Evolutionary conservation across 2,329 filamentous ascomycete genomes (phyloP).

Genomic region (Karstenula rhodostoma): DNA sequence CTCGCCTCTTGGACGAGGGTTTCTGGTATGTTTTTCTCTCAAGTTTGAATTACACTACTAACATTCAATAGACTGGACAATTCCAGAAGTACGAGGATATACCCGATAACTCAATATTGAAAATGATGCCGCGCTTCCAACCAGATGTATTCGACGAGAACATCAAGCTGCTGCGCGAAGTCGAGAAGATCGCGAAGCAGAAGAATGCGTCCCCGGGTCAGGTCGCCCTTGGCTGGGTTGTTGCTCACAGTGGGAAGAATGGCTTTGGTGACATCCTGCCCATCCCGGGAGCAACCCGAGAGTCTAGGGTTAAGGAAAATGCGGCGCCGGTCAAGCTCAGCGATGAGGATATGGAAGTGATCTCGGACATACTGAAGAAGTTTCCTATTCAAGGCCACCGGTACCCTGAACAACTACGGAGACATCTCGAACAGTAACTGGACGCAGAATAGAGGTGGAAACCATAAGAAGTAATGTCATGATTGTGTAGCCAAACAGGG

Average conservation of each 20-base stretch:
- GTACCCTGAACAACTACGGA: constrained; percentile 37
- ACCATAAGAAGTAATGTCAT: neutral
- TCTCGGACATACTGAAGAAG: constrained; percentile 60
- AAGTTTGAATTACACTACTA: constrained; percentile 57
- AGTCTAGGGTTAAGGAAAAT: constrained; percentile 68
- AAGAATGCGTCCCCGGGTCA: constrained; percentile 69
- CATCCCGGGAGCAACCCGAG: constrained; percentile 70
- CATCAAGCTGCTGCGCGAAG: constrained; percentile 66
- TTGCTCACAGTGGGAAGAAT: constrained; percentile 58
- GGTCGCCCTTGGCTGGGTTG: constrained; percentile 71
- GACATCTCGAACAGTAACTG: constrained; percentile 9
- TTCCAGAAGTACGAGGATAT: constrained; percentile 64
- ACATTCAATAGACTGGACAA: constrained; percentile 45
- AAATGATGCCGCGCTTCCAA: constrained; percentile 66
- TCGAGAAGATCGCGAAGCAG: constrained; percentile 66
- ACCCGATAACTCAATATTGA: constrained; percentile 62
- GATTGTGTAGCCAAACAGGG: neutral
- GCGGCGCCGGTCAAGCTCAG: constrained; percentile 61
- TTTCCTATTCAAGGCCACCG: constrained; percentile 53
- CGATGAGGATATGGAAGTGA: constrained; percentile 59
- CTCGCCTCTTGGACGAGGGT: constrained; percentile 72
- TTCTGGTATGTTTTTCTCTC: constrained; percentile 54
- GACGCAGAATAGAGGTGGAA: neutral
- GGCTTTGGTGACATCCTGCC: constrained; percentile 69
- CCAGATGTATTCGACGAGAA: constrained; percentile 71